Conservation (phyloP, 177 flowering plant species). For the Vitis hybrid region DNA sequence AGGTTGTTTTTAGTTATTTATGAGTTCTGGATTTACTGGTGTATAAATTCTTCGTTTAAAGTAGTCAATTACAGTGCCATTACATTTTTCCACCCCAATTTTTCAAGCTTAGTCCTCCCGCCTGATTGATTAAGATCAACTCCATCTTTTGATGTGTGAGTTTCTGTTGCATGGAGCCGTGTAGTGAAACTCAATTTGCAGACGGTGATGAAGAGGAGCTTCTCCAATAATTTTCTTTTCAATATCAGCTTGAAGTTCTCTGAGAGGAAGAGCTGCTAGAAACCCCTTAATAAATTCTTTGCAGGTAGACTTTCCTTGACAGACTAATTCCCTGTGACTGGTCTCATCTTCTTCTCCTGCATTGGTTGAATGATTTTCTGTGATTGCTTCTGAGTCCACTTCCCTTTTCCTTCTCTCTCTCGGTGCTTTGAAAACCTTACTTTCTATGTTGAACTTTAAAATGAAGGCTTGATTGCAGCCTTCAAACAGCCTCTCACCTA, state of each 20-base stretch:
- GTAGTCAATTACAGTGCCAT: not conserved
- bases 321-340: constrained; percentile 6
- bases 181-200: constrained; percentile 35
- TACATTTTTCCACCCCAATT: not conserved
- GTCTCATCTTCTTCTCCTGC: not conserved
- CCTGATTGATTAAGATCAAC: not conserved
- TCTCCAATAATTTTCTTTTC: constrained; percentile 13
- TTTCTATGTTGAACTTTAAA: constrained; percentile 23
- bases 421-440: constrained; percentile 10
- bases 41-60: not conserved
- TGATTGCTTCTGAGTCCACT: not conserved
- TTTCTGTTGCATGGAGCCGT: constrained; percentile 7
- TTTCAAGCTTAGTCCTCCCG: not conserved
- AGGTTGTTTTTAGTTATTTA: not conserved
- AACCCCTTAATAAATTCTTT: constrained; percentile 31
- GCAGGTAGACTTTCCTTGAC: constrained; percentile 28
- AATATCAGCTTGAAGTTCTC: constrained; percentile 23
- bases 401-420: constrained; percentile 4
- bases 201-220: constrained; percentile 22
- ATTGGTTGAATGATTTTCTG: not conserved
- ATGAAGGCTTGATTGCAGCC: constrained; percentile 30
- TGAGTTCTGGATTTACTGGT: not conserved
- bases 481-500: constrained; percentile 32
- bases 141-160: not conserved
- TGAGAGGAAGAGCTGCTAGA: constrained; percentile 31